Evolutionary conservation across 2,329 filamentous ascomycete genomes (phyloP), one percentile per base, ranked within the genome.

Genomic region (Knoxdaviesia capensis): DNA sequence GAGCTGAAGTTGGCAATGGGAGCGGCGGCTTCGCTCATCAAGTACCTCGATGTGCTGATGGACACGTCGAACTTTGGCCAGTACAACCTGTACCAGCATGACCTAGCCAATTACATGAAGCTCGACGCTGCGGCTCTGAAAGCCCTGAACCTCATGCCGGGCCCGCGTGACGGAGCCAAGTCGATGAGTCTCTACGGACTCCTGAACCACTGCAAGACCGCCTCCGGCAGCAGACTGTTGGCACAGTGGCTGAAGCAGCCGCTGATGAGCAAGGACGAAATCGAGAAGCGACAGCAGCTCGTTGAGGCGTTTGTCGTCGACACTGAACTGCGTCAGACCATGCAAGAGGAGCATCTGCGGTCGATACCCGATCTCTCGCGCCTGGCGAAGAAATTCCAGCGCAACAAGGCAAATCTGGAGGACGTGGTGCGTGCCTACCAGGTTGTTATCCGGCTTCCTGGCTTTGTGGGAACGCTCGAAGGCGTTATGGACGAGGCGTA

Each of bases 201-300:
- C 11, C 66, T 98, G 36, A 96, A 98, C 52, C 87, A 96, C 58
- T 98, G 90, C 75, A 96, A 94, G 59, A 98, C 90, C 1, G 84
- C 90, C 0, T 77, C 93, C 1, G 90, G 90, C 9, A 93, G 87
- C 52, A 72, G 92, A 39, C 59, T 98, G 44, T 65, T 98, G 31
- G 80, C 88, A 1, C 92, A 98, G 55, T 98, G 90, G 90, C 66
- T 98, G 42, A 98, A 98, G 60, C 90, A 98, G 57, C 90, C 90
- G 1, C 63, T 98, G 35, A 98, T 98, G 90, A 84, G 73, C 61
- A 75, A 84, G 47, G 67, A 70, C 3, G 87, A 93, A 44, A 96
- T 98, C 41, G 80, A 93, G 59, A 81, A 80, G 56, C 74, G 90
- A 10, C 90, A 96, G 52, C 84, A 94, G 56, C 68, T 98, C 5